Conservation (phyloP, 306 rosid species). For the Quercus mongolica region DNA sequence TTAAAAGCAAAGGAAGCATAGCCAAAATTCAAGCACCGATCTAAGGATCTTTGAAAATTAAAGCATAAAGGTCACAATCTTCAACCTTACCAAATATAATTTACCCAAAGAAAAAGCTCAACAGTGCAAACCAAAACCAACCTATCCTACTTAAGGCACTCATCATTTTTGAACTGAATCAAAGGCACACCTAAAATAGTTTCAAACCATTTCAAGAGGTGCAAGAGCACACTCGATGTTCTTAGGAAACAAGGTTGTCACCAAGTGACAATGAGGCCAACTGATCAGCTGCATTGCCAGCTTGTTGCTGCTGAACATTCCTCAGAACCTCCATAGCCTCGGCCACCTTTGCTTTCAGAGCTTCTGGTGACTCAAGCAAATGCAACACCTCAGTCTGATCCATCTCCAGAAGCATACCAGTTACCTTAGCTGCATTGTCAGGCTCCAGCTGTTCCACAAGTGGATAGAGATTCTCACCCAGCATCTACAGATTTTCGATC, state of each 20-base stretch:
- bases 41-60: not conserved
- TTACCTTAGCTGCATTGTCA: slow-evolving; percentile 95
- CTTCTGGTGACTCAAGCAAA: slow-evolving; percentile 97
- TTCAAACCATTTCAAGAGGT: not conserved
- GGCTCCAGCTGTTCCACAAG: slow-evolving; percentile 97
- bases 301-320: slow-evolving; percentile 90
- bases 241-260: slow-evolving; percentile 78
- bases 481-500: slow-evolving; percentile 57
- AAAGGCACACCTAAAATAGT: slow-evolving; percentile 2
- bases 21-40: slow-evolving; percentile 4
- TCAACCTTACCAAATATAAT: not conserved
- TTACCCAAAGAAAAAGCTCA: slow-evolving; percentile 5
- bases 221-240: slow-evolving; percentile 6
- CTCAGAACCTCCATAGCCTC: slow-evolving; percentile 98
- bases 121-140: slow-evolving; percentile 13
- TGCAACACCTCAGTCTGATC: slow-evolving; percentile 98
- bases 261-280: slow-evolving; percentile 70
- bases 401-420: slow-evolving; percentile 99
- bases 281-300: slow-evolving; percentile 83
- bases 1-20: not conserved
- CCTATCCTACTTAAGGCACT: not conserved
- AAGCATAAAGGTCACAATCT: slow-evolving; percentile 16
- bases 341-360: slow-evolving; percentile 91
- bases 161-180: not conserved
- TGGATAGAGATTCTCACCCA: slow-evolving; percentile 96